Percentiles rank a stretch among this genome's conserved stretches.
Conservation (phyloP, 768 basidiomycete species). For the Naganishia vaughanmartiniae region DNA sequence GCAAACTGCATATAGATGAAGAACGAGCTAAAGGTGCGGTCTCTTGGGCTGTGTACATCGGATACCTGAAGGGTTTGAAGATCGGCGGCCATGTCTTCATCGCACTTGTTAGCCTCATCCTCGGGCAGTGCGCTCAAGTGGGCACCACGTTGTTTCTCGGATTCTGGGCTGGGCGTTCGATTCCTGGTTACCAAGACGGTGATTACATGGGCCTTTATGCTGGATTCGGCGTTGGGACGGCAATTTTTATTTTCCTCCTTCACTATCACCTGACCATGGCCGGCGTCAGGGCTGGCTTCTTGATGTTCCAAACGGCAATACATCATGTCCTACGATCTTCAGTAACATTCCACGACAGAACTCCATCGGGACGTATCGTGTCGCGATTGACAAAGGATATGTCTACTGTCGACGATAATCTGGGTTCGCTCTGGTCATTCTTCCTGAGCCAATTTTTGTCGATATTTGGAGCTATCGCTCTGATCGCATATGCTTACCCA, state of each 20-base stretch:
- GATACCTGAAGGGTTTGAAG: too few relatives aligned
- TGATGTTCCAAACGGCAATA: conserved; percentile 62
- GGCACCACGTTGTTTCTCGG: too few relatives aligned
- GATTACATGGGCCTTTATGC: too few relatives aligned
- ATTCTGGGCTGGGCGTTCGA: too few relatives aligned
- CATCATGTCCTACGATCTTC: conserved; percentile 63
- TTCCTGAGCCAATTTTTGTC: conserved; percentile 23
- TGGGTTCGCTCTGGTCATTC: conserved; percentile 37
- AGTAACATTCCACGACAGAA: conserved; percentile 69
- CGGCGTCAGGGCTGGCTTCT: conserved; percentile 51
- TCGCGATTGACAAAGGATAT: conserved; percentile 50
- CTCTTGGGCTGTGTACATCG: too few relatives aligned
- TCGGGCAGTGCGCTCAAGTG: too few relatives aligned
- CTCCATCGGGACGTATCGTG: conserved; percentile 52
- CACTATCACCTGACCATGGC: conserved; percentile 53
- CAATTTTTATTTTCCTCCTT: conserved; percentile 55
- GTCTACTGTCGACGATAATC: conserved; percentile 27
- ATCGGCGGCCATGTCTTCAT: too few relatives aligned
- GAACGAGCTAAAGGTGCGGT: too few relatives aligned
- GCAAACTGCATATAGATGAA: too few relatives aligned
- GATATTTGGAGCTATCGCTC: conserved; percentile 41
- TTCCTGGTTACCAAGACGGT: too few relatives aligned
- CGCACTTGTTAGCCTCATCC: too few relatives aligned
- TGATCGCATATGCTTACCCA: conserved; percentile 45
- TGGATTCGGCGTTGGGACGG: too few relatives aligned